These are phyloP conservation scores for Aspergillus sp. DNA, from an alignment of 2,329 filamentous ascomycete genomes.

Conservation along the genomic window DNA sequence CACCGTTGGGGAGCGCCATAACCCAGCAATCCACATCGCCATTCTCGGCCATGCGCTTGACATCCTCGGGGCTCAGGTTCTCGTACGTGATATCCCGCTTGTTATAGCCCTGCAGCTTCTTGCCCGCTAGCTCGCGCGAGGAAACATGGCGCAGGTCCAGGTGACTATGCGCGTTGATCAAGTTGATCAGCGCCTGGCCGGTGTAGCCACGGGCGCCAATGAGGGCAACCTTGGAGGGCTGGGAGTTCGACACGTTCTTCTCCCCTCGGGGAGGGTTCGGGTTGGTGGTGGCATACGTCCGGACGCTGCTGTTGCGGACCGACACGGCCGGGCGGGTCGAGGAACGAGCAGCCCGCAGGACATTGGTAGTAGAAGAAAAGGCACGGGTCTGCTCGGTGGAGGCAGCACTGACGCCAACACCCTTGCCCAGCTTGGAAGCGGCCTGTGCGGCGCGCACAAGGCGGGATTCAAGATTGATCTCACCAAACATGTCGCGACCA, in stretches of 20 bases:
- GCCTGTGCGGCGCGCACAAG: slow-evolving; percentile 68
- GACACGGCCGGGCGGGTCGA: slow-evolving; percentile 21
- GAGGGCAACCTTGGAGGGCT: slow-evolving; percentile 70
- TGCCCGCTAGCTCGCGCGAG: slow-evolving; percentile 81
- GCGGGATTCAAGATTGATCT: slow-evolving; percentile 80
- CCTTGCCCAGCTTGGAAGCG: slow-evolving; percentile 50
- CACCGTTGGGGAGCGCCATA: slow-evolving; percentile 91
- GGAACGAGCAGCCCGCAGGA: slow-evolving; percentile 29
- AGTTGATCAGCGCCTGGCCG: slow-evolving; percentile 77
- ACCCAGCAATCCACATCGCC: slow-evolving; percentile 93
- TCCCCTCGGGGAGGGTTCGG: slow-evolving; percentile 83
- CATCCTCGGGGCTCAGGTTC: slow-evolving; percentile 78
- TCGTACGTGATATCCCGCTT: slow-evolving; percentile 91
- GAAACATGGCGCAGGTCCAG: slow-evolving; percentile 89
- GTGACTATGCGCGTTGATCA: slow-evolving; percentile 79
- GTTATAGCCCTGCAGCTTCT: slow-evolving; percentile 79
- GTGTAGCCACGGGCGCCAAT: slow-evolving; percentile 93
- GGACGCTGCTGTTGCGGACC: slow-evolving; percentile 12
- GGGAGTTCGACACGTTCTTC: slow-evolving; percentile 76
- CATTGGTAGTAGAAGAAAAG: slow-evolving; percentile 53
- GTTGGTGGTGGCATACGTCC: slow-evolving; percentile 48
- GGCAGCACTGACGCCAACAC: slow-evolving; percentile 40
- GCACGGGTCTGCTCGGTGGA: slow-evolving; percentile 54
- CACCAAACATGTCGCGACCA: slow-evolving; percentile 77
- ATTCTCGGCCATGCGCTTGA: slow-evolving; percentile 72